These are phyloP conservation scores for Ogataea pignaliae DNA, from an alignment of 805 yeast species.

Conservation along the genomic window DNA sequence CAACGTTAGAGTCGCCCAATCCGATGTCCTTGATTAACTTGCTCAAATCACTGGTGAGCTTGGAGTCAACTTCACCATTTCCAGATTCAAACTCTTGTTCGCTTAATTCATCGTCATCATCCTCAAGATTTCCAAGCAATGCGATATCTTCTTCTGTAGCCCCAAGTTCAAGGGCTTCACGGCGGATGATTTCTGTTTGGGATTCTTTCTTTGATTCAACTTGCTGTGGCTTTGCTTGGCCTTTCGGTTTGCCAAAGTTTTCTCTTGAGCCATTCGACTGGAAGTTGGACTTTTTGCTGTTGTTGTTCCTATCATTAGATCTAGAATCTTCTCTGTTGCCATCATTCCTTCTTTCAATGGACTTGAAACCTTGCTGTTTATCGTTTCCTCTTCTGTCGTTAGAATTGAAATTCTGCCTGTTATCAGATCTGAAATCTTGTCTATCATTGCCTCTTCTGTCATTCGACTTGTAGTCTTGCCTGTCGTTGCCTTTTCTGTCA, in stretches of 20 bases:
- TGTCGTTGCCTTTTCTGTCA: background rate
- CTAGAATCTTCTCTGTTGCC: background rate
- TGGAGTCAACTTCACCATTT: constrained; percentile 37
- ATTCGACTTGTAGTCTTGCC: constrained; percentile 1
- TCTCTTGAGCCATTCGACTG: background rate
- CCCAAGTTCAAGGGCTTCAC: constrained; percentile 77
- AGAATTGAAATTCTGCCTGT: no score
- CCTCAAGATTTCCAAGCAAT: constrained; percentile 51
- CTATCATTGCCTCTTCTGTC: constrained; percentile 12
- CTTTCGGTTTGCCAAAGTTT: background rate
- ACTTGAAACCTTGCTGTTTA: background rate
- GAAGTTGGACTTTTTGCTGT: background rate
- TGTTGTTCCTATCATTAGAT: background rate
- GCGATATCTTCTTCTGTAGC: constrained; percentile 81
- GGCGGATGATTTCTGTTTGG: constrained; percentile 40
- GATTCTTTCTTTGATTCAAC: constrained; percentile 5
- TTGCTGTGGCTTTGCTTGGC: background rate
- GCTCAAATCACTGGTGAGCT: constrained; percentile 50
- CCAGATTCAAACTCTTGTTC: constrained; percentile 47
- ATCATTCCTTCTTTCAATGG: background rate
- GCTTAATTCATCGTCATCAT: constrained; percentile 42
- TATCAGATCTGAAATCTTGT: no score
- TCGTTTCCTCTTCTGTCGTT: no score
- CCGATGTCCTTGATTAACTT: constrained; percentile 68
- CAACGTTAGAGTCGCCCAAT: constrained; percentile 39